A percentile compares a stretch with the other conserved stretches of the same genome.
Evolutionary conservation across 106 monocot species (phyloP).

Genomic region (Allium sativum): DNA sequence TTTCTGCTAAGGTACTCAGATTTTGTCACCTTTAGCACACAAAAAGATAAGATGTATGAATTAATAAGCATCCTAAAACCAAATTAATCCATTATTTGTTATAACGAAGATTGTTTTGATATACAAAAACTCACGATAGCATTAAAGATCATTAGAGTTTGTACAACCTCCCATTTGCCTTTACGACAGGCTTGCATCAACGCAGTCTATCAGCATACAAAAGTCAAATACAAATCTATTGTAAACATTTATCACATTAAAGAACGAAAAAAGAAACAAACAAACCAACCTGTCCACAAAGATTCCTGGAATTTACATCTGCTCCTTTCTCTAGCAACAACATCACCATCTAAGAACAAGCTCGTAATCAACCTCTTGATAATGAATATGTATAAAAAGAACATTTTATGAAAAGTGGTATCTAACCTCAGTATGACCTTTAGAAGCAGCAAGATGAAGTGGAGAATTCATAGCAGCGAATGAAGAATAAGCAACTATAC

Average conservation of each 20-base stretch:
- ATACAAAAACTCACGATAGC: constrained; percentile 5
- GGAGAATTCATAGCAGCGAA: constrained; percentile 81
- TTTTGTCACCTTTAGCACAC: constrained; percentile 12
- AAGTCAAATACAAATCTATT: neutral
- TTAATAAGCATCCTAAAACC: no score
- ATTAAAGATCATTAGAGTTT: constrained; percentile 10
- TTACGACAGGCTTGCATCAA: constrained; percentile 21
- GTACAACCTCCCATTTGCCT: constrained; percentile 20
- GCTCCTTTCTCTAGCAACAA: constrained; percentile 68
- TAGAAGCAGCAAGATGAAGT: constrained; percentile 73
- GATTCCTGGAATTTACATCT: constrained; percentile 72
- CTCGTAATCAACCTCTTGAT: neutral
- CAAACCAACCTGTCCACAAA: constrained; percentile 55
- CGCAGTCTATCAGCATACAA: constrained; percentile 8
- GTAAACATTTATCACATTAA: neutral
- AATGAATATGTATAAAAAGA: neutral
- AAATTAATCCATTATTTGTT: no score
- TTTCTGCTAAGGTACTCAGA: constrained; percentile 13
- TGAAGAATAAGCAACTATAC: constrained; percentile 51
- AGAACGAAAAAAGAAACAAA: neutral
- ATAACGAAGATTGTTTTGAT: neutral
- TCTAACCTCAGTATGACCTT: constrained; percentile 54
- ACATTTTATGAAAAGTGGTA: neutral
- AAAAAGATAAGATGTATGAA: no score
- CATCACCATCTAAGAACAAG: constrained; percentile 35